Conservation (phyloP, 768 basidiomycete genomes). For the Glaciozyma martinii region DNA sequence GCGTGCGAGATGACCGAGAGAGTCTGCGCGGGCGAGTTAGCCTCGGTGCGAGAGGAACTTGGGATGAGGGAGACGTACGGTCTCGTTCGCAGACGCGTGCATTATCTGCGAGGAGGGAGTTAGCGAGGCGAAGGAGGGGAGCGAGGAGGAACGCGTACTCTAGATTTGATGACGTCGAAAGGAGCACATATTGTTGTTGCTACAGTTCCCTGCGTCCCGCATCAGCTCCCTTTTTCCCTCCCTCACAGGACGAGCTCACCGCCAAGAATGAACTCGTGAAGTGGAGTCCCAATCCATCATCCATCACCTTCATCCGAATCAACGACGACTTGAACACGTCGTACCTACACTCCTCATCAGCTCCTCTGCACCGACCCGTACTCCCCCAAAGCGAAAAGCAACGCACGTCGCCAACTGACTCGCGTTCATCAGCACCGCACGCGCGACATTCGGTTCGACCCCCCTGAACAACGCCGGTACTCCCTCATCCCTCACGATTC, state of each 20-base stretch:
- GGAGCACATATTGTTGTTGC: too few relatives aligned
- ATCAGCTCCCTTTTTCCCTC: too few relatives aligned
- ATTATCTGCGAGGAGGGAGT: too few relatives aligned
- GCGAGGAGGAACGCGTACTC: too few relatives aligned
- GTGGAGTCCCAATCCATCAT: slow-evolving; percentile 31
- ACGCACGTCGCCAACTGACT: slow-evolving; percentile 33
- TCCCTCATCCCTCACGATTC: slow-evolving; percentile 33
- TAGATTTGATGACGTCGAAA: too few relatives aligned
- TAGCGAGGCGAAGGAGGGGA: too few relatives aligned
- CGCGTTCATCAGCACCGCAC: slow-evolving; percentile 35
- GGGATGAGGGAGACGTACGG: too few relatives aligned
- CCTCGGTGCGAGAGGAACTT: background rate
- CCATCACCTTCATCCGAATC: slow-evolving; percentile 18
- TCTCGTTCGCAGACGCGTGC: too few relatives aligned
- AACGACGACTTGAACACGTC: slow-evolving; percentile 34
- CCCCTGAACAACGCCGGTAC: slow-evolving; percentile 29
- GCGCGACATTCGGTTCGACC: slow-evolving; percentile 30
- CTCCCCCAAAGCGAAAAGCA: background rate
- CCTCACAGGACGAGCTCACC: slow-evolving; percentile 7
- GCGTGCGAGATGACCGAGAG: slow-evolving; percentile 18
- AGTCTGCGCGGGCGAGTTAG: background rate
- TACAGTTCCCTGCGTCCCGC: too few relatives aligned
- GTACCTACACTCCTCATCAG: slow-evolving; percentile 17
- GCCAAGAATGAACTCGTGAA: slow-evolving; percentile 33
- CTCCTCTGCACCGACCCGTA: too few relatives aligned